Evolutionary conservation across 140 eudicot genomes (phyloP).

Genomic region (Cichorium intybus): DNA sequence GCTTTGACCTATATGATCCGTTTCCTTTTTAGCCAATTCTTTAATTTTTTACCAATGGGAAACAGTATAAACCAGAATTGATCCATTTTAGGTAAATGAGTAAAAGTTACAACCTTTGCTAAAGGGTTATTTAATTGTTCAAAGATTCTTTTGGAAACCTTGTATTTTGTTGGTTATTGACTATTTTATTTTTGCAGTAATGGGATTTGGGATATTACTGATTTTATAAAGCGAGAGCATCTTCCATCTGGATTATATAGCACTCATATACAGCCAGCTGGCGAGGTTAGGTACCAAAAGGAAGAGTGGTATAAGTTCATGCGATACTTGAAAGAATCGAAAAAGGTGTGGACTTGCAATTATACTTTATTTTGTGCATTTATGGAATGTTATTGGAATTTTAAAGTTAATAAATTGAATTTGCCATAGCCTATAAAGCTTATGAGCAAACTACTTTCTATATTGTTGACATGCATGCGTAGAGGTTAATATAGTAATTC

Average conservation of each 20-base stretch:
- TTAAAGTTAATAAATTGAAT: no score
- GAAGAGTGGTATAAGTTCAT: constrained; percentile 49
- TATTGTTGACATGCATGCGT: no score
- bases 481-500: background rate
- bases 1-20: background rate
- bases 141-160: background rate
- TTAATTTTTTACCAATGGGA: background rate
- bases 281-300: constrained; percentile 35
- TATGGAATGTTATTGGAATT: no score
- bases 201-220: constrained; percentile 32
- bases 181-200: constrained; percentile 34
- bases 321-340: constrained; percentile 26
- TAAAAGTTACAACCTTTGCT: background rate
- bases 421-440: background rate
- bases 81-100: constrained; percentile 1
- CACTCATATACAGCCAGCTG: constrained; percentile 33
- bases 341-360: constrained; percentile 37
- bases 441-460: background rate
- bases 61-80: background rate
- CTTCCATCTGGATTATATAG: constrained; percentile 35
- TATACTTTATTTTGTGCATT: background rate
- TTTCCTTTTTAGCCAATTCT: background rate
- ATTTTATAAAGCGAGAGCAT: constrained; percentile 15
- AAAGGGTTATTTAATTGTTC: constrained; percentile 10
- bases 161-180: constrained; percentile 4